phyloP scores from a whole-genome alignment of 2,329 filamentous ascomycete species.

The Didymella sp. region DNA sequence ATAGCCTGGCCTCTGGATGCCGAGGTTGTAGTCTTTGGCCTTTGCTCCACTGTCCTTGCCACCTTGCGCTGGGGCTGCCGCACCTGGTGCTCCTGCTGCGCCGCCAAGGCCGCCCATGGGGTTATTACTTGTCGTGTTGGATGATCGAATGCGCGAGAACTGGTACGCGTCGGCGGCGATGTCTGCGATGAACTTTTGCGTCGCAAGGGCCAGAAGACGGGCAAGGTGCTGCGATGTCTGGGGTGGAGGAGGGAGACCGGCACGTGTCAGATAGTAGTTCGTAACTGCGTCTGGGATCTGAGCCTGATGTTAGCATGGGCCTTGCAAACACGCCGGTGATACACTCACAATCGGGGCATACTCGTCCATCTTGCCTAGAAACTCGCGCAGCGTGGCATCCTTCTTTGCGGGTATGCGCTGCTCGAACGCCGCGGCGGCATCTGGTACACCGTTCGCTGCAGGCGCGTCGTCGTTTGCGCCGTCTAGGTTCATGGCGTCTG shows the following conservation, averaged over 20 bases:
- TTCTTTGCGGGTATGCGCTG: conserved; percentile 79
- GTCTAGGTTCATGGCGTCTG: conserved; percentile 52
- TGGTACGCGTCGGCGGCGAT: conserved; percentile 98
- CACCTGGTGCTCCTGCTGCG: conserved; percentile 68
- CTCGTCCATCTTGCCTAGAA: conserved; percentile 95
- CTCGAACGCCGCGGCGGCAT: conserved; percentile 62
- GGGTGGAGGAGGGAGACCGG: conserved; percentile 89
- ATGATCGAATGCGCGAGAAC: conserved; percentile 94
- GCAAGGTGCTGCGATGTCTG: conserved; percentile 90
- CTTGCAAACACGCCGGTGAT: not conserved
- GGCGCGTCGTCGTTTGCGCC: conserved; percentile 49
- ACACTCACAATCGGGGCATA: conserved; percentile 89
- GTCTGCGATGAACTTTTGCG: conserved; percentile 98
- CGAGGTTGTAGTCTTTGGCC: conserved; percentile 57
- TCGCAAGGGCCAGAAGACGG: conserved; percentile 93
- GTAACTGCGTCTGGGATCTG: conserved; percentile 98
- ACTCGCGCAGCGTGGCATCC: conserved; percentile 90
- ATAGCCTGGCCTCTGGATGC: conserved; percentile 61
- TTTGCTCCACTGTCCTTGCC: conserved; percentile 52
- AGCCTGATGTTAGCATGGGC: conserved; percentile 20
- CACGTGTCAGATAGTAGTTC: conserved; percentile 96
- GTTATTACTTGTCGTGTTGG: conserved; percentile 88
- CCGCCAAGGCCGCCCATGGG: conserved; percentile 81
- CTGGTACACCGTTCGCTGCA: conserved; percentile 44
- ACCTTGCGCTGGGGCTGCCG: conserved; percentile 62